Evolutionary conservation across 495 filamentous ascomycete genomes (phyloP), one percentile per base, ranked within the genome.

Genomic region (Penicillium verhagenii): DNA sequence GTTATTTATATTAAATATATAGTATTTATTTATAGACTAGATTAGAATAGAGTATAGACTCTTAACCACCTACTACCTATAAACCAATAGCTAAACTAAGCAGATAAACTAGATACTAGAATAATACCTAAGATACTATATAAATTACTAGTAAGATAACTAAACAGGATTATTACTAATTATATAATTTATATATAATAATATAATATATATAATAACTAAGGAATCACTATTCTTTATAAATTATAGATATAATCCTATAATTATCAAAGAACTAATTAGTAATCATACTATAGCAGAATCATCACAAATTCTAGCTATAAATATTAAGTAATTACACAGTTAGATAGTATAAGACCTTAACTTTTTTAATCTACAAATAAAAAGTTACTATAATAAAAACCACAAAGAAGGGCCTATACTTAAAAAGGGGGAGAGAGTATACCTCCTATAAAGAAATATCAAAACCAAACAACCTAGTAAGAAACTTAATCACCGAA

Each of bases 401-500:
- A n/a, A 40, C 49, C 56, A 40, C 39, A 40, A 56, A 40, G 57
- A 64, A 37, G 56, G 50, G 53, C 46, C 33, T 50, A 56, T 42
- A 38, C 57, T 65, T 26, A 64, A 63, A 56, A 51, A 50, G 57
- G 55, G 59, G 56, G 64, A 58, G 61, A 66, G 58, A 60, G 46
- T 71, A 33, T 70, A 68, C 20, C 59, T 72, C 8, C 25, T 60
- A 48, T 44, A 61, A 6, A 9, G 18, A 42, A 42, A 42, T 42
- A 42, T 73, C 37, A 67, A n/a, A n/a, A n/a, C n/a, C n/a, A n/a
- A n/a, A n/a, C n/a, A n/a, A n/a, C n/a, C n/a, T n/a, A n/a, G n/a
- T 33, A 53, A 66, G 14, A 71, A 72, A 58, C 46, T 73, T 18
- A 47, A 71, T 16, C 52, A 65, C 50, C 59, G 58, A 26, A 53